Conservation (phyloP, 106 monocot species). For the Dendrobium chrysotoxum region DNA sequence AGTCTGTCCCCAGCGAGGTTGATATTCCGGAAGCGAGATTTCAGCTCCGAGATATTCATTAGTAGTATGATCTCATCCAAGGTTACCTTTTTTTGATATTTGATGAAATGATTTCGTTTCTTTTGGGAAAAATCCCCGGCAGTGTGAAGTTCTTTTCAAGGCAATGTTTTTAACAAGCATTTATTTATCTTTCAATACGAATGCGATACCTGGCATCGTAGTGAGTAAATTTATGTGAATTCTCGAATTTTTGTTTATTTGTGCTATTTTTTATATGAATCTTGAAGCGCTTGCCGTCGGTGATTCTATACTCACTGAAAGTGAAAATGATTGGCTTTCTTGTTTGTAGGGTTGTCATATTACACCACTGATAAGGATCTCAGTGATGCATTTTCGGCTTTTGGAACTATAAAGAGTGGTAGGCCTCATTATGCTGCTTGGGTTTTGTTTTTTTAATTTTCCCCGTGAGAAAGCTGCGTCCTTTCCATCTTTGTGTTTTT, state of each 20-base stretch:
- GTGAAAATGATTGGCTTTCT: background rate
- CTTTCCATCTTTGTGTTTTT: background rate
- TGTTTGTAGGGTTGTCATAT: slow-evolving; percentile 23
- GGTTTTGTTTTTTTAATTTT: background rate
- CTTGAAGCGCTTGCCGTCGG: background rate
- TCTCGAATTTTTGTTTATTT: too few relatives aligned
- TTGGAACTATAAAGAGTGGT: slow-evolving; percentile 28
- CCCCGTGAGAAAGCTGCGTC: background rate
- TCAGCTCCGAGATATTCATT: slow-evolving; percentile 28
- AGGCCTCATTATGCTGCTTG: background rate
- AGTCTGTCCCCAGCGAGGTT: background rate
- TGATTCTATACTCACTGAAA: background rate
- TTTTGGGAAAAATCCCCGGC: background rate
- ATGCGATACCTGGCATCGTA: background rate
- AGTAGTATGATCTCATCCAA: slow-evolving; percentile 14
- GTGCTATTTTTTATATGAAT: background rate
- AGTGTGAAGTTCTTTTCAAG: background rate
- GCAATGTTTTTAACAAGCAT: background rate
- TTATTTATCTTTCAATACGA: background rate
- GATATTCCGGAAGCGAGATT: slow-evolving; percentile 8
- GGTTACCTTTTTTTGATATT: background rate
- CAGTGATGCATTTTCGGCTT: slow-evolving; percentile 12
- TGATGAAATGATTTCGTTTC: background rate
- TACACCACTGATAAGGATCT: slow-evolving; percentile 32
- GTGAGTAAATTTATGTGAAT: background rate